Evolutionary conservation across 1,284 basidiomycete species (phyloP).

Genomic region (Leccinum angustisporum): DNA sequence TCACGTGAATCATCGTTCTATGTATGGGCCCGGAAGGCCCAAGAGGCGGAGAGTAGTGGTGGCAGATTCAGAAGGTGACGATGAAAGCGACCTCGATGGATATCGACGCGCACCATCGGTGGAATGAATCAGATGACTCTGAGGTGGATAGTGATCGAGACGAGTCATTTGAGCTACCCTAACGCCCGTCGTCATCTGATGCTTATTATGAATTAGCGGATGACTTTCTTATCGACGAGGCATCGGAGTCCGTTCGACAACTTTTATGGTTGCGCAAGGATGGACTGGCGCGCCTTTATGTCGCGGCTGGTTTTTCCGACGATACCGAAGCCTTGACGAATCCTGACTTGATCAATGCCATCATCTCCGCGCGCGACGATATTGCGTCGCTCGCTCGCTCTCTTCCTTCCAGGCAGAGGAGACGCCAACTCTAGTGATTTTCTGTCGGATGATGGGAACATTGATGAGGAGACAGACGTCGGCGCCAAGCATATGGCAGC

Average conservation of each 20-base stretch:
- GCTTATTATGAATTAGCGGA: slow-evolving; percentile 57
- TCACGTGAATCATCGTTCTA: slow-evolving; percentile 46
- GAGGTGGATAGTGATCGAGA: slow-evolving; percentile 39
- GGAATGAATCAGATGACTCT: slow-evolving; percentile 46
- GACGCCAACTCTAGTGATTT: slow-evolving; percentile 64
- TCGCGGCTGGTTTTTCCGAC: slow-evolving; percentile 67
- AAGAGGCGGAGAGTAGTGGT: slow-evolving; percentile 53
- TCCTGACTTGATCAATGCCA: slow-evolving; percentile 74
- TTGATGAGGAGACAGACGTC: slow-evolving; percentile 67
- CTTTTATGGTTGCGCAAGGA: slow-evolving; percentile 77
- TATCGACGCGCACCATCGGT: slow-evolving; percentile 41
- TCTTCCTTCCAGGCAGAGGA: slow-evolving; percentile 48
- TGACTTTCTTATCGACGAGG: slow-evolving; percentile 73
- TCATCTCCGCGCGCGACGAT: slow-evolving; percentile 71
- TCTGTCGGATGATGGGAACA: slow-evolving; percentile 73
- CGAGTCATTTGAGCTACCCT: slow-evolving; percentile 55
- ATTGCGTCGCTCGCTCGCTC: slow-evolving; percentile 44
- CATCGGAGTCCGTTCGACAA: slow-evolving; percentile 51
- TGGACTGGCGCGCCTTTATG: slow-evolving; percentile 75
- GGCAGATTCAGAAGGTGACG: slow-evolving; percentile 34
- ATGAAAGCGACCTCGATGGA: slow-evolving; percentile 51
- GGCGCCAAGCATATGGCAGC: slow-evolving; percentile 27
- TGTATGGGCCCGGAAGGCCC: slow-evolving; percentile 50
- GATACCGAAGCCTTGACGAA: slow-evolving; percentile 73
- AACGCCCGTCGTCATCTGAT: slow-evolving; percentile 22